Evolutionary conservation across 2,329 filamentous ascomycete genomes (phyloP).

Genomic region (Sphaerulina musiva): DNA sequence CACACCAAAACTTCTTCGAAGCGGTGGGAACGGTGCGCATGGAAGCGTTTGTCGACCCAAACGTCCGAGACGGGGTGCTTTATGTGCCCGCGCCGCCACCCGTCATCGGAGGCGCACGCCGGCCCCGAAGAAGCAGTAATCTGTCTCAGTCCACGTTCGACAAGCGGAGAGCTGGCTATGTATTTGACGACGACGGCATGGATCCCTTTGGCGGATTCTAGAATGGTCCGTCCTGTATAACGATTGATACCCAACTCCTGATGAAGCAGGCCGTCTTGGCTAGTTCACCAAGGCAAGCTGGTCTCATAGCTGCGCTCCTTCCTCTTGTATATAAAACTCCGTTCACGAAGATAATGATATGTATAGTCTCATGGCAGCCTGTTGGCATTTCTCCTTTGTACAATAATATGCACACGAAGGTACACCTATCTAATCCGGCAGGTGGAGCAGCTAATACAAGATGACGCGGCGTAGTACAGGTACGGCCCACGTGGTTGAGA

Average conservation of each 20-base stretch:
- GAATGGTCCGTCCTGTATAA: background rate
- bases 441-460: too few relatives aligned
- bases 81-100: constrained; percentile 29
- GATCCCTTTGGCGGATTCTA: constrained; percentile 36
- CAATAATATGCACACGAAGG: background rate
- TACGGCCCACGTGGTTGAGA: too few relatives aligned
- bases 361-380: background rate
- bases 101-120: constrained; percentile 15
- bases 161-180: constrained; percentile 30
- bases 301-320: background rate
- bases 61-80: constrained; percentile 28
- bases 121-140: constrained; percentile 26
- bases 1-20: constrained; percentile 63
- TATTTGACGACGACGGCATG: constrained; percentile 32
- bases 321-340: constrained; percentile 9
- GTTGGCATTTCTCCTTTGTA: background rate
- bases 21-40: constrained; percentile 87
- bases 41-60: constrained; percentile 81
- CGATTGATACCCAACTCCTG: constrained; percentile 1
- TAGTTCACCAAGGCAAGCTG: background rate
- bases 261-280: constrained; percentile 1
- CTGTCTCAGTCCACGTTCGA: constrained; percentile 29
- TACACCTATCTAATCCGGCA: background rate
- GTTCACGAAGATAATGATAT: constrained; percentile 6
- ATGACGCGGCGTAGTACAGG: too few relatives aligned